Evolutionary conservation across 1,139 yeast species (phyloP), one percentile per base, ranked within the genome.

Genomic region (Nakaseomyces nivariensis): DNA sequence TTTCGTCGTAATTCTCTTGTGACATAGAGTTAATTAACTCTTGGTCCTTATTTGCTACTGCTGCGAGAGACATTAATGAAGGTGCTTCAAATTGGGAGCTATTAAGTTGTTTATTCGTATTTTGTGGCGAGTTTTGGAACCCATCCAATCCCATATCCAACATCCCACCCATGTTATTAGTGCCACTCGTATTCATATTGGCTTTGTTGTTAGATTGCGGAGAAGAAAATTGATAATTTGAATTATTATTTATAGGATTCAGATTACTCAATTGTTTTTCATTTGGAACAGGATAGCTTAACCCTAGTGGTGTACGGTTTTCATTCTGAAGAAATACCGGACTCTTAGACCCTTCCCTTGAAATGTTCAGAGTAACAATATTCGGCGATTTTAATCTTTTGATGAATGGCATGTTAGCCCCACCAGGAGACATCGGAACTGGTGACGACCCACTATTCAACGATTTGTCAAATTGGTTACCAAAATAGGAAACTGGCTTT

Each of bases 301-400:
- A 13, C 5, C 44, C 44, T 36, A 41, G 11, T 5, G 41, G 29
- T 24, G 38, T 24, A 32, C 52, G 27, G 34, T 46, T 29, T 25
- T 41, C 44, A 29, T 29, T 41, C 24, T 52, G 57, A 13, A 59
- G 52, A 2, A 61, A 57, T 5, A 63, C 58, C 3, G 68, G 68
- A 47, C 67, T 62, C 49, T 62, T 56, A 8, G 68, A 64, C 5
- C 65, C 57, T 48, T 65, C 68, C 46, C 68, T 57, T 4, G 68
- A 65, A 31, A 65, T 63, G 48, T 65, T 65, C 47, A 65, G 52
- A 36, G 67, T 65, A 5, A 65, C 68, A 51, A 65, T 65, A 48
- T 65, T 64, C 4, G 68, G 66, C 5, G 67, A 63, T 47, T 62
- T 64, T 17, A 65, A 54, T 44, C 67, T 57, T 49, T 62, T 63